These are phyloP conservation scores for Brassica incana DNA, from an alignment of 345 rosid genomes.

Conservation along the genomic window DNA sequence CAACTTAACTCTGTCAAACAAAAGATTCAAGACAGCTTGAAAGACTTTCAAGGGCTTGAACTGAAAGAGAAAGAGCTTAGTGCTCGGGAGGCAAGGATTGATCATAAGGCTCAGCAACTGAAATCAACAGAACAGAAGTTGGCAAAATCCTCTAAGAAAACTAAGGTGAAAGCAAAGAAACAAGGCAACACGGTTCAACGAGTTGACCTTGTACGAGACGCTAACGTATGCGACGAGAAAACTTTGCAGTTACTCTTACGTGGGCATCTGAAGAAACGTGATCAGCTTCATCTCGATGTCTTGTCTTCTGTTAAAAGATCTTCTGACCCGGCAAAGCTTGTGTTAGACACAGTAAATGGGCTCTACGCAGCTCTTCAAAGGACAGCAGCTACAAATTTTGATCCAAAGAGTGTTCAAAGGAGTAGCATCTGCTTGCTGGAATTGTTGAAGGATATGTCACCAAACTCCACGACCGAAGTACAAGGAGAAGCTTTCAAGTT, in stretches of 20 bases:
- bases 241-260: slow-evolving; percentile 51
- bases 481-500: slow-evolving; percentile 45
- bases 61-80: slow-evolving; percentile 35
- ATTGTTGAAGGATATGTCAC: slow-evolving; percentile 45
- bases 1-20: slow-evolving; percentile 24
- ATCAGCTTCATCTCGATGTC: slow-evolving; percentile 40
- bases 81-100: slow-evolving; percentile 19
- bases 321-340: slow-evolving; percentile 59
- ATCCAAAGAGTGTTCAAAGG: slow-evolving; percentile 39
- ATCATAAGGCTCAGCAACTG: slow-evolving; percentile 22
- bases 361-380: slow-evolving; percentile 43
- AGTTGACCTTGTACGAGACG: slow-evolving; percentile 14
- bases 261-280: slow-evolving; percentile 42
- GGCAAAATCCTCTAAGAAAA: slow-evolving; percentile 20
- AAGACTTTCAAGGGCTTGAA: slow-evolving; percentile 30
- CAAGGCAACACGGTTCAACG: slow-evolving; percentile 23
- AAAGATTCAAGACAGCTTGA: slow-evolving; percentile 14
- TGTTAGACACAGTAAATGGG: slow-evolving; percentile 55
- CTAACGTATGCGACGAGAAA: slow-evolving; percentile 39
- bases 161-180: slow-evolving; percentile 27
- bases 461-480: slow-evolving; percentile 36
- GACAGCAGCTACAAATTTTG: slow-evolving; percentile 32
- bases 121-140: not conserved
- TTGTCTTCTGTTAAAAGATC: slow-evolving; percentile 30
- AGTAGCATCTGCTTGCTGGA: slow-evolving; percentile 54